Base-by-base conservation (phyloP, 345 rosid genomes). In the Cardamine chenopodiifolia region DNA sequence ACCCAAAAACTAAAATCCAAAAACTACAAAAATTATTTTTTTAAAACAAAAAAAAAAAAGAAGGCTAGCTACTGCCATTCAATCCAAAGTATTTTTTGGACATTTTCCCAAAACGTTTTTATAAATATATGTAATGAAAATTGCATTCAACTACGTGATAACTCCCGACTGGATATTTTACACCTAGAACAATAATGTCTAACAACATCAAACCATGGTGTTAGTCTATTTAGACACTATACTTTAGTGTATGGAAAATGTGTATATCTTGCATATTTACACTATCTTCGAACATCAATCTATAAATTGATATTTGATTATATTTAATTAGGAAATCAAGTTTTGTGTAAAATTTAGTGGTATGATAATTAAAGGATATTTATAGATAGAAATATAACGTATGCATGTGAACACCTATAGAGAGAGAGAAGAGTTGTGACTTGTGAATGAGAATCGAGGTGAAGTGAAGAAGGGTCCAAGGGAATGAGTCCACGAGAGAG, bases 391-490 rank as follows among this genome's bases (percentile, higher is more conserved):
- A 15, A 28, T 64, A 23, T 56, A 58, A 28, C 22, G 48, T 66
- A 37, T 49, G 78, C 67, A 75, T 75, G 62, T 67, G 68, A 59
- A 59, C 68, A 59, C 60, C 62, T 25, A 45, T 18, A 29, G 25
- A 50, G 58, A 49, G 68, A 65, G 58, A 78, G 26, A 52, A 44
- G 56, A 54, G 69, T 23, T 74, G 42, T 81, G 48, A 76, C 52
- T 55, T 23, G 63, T 48, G 68, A 54, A 26, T 49, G 72, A 49
- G 64, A 44, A 63, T 56, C 40, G 40, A 72, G 81, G 78, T 62
- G 68, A 32, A 37, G 69, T 62, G 31, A 62, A 66, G 83, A 88
- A 83, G 66, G 67, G 57, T 89, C 90, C 90, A 86, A 85, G 66
- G 47, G 83, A 80, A 88, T 75, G 63, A 71, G 17, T 71, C 84